A percentile compares a stretch with the other conserved stretches of the same genome.
These are phyloP conservation scores for Penicillium diatomitis DNA, from an alignment of 495 filamentous ascomycete species.

Conservation along the genomic window DNA sequence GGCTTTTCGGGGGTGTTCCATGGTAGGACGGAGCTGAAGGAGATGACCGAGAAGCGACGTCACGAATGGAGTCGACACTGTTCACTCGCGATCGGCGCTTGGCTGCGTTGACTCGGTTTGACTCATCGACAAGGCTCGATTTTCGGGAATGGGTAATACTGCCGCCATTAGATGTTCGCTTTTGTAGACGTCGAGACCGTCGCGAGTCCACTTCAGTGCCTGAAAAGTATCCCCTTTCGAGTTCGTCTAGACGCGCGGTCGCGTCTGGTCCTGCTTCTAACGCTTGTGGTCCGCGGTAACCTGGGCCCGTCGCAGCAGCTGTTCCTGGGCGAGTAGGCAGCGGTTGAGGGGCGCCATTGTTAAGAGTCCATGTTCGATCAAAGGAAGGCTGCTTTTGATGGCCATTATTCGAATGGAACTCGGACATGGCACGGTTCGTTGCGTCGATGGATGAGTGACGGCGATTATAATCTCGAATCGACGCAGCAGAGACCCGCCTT, in stretches of 20 bases:
- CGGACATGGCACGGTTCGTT: conserved; percentile 28
- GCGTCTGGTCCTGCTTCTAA: conserved; percentile 23
- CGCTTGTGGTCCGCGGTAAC: conserved; percentile 15
- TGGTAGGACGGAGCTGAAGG: conserved; percentile 53
- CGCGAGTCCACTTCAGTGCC: conserved; percentile 74
- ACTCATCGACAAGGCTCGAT: conserved; percentile 66
- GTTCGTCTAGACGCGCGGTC: conserved; percentile 38
- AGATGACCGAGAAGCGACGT: conserved; percentile 29
- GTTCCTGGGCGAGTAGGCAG: conserved; percentile 28
- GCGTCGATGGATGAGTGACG: conserved; percentile 78
- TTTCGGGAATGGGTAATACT: conserved; percentile 50
- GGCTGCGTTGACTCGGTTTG: conserved; percentile 35
- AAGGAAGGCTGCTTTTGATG: conserved; percentile 84
- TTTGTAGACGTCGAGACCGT: conserved; percentile 63
- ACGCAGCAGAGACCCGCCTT: conserved; percentile 65
- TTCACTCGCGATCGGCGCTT: conserved; percentile 70
- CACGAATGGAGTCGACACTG: conserved; percentile 54
- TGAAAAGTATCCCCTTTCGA: conserved; percentile 92
- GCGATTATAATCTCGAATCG: conserved; percentile 73
- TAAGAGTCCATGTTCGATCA: conserved; percentile 83
- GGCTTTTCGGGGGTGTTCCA: conserved; percentile 31
- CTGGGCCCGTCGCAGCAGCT: conserved; percentile 20
- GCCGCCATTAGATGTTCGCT: conserved; percentile 51
- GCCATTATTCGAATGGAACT: conserved; percentile 14
- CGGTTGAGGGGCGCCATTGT: conserved; percentile 27